phyloP scores from a whole-genome alignment of 768 basidiomycete species.

The Phanerochaete carnosa region DNA sequence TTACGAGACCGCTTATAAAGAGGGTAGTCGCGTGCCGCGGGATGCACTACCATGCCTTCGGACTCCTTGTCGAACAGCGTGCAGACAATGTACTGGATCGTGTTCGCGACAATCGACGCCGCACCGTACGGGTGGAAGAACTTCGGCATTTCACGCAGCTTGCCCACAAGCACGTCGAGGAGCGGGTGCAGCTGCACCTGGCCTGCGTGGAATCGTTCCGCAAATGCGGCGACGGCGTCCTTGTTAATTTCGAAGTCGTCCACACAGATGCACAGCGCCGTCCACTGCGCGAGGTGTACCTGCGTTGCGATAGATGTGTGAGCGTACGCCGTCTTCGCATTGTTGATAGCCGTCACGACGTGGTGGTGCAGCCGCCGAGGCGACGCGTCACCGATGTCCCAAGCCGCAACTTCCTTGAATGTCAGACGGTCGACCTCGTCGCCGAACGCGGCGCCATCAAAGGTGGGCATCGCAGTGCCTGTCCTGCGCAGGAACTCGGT shows the following conservation, averaged over 20 bases:
- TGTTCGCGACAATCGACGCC: too few species aligned
- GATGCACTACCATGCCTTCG: slow-evolving; percentile 22
- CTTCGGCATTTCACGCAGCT: too few species aligned
- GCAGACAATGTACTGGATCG: too few species aligned
- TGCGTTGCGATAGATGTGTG: slow-evolving; percentile 1
- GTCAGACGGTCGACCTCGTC: background rate
- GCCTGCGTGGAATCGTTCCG: background rate
- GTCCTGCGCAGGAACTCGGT: background rate
- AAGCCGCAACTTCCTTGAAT: background rate
- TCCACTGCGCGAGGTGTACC: background rate
- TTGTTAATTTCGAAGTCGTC: slow-evolving; percentile 1
- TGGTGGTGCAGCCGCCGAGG: background rate
- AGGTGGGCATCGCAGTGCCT: background rate
- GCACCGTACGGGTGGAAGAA: too few species aligned
- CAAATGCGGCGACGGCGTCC: background rate
- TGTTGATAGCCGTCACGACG: slow-evolving; percentile 1
- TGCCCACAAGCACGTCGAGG: too few species aligned
- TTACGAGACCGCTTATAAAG: slow-evolving; percentile 25
- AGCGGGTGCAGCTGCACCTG: slow-evolving; percentile 6
- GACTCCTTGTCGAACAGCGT: too few species aligned
- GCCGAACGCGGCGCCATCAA: background rate
- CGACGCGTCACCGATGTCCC: background rate
- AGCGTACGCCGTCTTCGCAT: background rate
- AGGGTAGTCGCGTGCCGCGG: slow-evolving; percentile 20
- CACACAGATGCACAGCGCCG: background rate